Conservation (phyloP, 1,284 basidiomycete genomes). For the Ustilago loliicola region DNA sequence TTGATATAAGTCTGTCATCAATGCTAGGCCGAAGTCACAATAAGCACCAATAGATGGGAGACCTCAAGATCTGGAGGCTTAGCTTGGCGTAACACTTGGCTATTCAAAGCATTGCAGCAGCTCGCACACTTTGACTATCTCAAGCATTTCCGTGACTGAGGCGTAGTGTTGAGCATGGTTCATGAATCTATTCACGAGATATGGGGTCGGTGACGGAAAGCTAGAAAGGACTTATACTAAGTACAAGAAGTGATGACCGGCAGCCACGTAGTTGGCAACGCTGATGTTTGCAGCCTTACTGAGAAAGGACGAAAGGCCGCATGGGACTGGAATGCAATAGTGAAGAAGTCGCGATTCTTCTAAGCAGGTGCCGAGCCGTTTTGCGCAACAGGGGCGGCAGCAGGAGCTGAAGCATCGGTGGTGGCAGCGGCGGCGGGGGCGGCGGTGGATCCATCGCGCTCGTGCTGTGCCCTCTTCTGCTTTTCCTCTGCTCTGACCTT, state of each 20-base stretch:
- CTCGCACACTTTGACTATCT: not conserved
- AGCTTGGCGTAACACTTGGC: too few species aligned
- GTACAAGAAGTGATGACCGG: slow-evolving; percentile 5
- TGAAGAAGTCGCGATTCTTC: not conserved
- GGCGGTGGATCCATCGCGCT: slow-evolving; percentile 22
- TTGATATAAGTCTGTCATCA: not conserved
- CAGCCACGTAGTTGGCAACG: not conserved
- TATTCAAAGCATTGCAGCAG: too few species aligned
- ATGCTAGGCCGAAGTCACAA: too few species aligned
- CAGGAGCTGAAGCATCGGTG: slow-evolving; percentile 16
- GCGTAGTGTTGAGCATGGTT: not conserved
- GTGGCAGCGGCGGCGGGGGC: slow-evolving; percentile 21
- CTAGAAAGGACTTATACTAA: not conserved
- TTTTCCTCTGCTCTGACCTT: slow-evolving; percentile 58
- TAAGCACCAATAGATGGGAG: too few species aligned
- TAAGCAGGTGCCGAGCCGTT: slow-evolving; percentile 27
- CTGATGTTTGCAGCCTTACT: not conserved
- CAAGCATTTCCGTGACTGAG: not conserved
- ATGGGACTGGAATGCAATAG: not conserved
- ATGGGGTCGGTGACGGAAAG: slow-evolving; percentile 9
- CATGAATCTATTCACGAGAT: slow-evolving; percentile 16
- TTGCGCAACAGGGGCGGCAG: slow-evolving; percentile 16
- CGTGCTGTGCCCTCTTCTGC: slow-evolving; percentile 41
- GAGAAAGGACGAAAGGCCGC: not conserved
- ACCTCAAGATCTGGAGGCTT: too few species aligned